phyloP scores from a whole-genome alignment of 1,284 basidiomycete genomes.

The Leucoagaricus sp. region DNA sequence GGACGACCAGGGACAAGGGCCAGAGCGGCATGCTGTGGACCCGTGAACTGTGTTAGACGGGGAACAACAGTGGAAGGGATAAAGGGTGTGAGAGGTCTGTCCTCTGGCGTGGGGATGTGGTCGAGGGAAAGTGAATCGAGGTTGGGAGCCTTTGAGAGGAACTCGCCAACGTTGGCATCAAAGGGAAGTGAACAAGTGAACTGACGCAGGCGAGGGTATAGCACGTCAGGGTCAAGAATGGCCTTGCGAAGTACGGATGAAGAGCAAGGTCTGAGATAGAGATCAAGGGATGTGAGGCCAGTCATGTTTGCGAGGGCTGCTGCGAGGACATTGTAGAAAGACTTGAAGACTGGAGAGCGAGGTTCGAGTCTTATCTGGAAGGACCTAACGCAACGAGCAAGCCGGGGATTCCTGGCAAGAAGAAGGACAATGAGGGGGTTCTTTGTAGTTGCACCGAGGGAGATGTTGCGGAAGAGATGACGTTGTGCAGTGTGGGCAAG shows the following conservation, averaged over 20 bases:
- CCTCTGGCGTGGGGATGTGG: slow-evolving; percentile 16
- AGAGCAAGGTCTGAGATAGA: slow-evolving; percentile 50
- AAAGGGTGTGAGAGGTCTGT: slow-evolving; percentile 20
- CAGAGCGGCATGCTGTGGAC: slow-evolving; percentile 54
- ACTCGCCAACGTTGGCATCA: slow-evolving; percentile 54
- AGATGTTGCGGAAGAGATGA: slow-evolving; percentile 60
- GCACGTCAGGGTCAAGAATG: slow-evolving; percentile 20
- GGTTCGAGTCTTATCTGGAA: slow-evolving; percentile 56
- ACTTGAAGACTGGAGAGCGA: slow-evolving; percentile 36
- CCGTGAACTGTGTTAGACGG: slow-evolving; percentile 56
- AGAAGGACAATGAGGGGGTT: slow-evolving; percentile 53
- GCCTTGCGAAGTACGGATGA: slow-evolving; percentile 48
- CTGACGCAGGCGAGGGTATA: slow-evolving; percentile 49
- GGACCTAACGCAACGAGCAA: slow-evolving; percentile 60
- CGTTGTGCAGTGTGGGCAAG: slow-evolving; percentile 54
- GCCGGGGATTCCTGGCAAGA: slow-evolving; percentile 50
- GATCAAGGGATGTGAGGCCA: slow-evolving; percentile 54
- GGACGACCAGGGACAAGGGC: slow-evolving; percentile 63
- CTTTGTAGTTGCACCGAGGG: slow-evolving; percentile 41
- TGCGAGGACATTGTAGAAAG: slow-evolving; percentile 52
- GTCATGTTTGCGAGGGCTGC: slow-evolving; percentile 58
- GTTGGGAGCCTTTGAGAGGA: slow-evolving; percentile 53
- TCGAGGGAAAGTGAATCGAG: slow-evolving; percentile 58
- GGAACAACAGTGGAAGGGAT: slow-evolving; percentile 47
- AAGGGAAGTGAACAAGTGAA: slow-evolving; percentile 61